Conservation (phyloP, 2,329 filamentous ascomycete species). For the Aspergillus chevalieri region DNA sequence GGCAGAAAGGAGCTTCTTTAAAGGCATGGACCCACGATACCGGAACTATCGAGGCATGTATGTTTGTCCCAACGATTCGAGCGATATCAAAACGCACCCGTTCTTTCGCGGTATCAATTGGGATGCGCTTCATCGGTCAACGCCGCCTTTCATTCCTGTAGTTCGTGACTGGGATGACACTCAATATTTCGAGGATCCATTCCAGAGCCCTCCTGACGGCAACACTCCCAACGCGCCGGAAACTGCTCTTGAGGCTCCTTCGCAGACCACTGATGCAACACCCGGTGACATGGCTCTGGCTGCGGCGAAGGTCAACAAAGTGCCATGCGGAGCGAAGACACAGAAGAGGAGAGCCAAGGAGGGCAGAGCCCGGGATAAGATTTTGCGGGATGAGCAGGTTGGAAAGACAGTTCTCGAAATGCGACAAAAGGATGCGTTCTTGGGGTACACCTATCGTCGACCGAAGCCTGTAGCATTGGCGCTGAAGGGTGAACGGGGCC, state of each 20-base stretch:
- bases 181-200: constrained; percentile 71
- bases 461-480: constrained; percentile 32
- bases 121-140: constrained; percentile 64
- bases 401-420: constrained; percentile 67
- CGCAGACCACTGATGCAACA: background rate
- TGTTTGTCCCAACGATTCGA: constrained; percentile 76
- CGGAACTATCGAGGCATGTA: constrained; percentile 50
- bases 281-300: background rate
- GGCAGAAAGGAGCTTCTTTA: constrained; percentile 26
- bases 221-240: background rate
- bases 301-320: background rate
- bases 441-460: constrained; percentile 78
- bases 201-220: background rate
- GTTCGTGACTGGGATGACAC: constrained; percentile 66
- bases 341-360: constrained; percentile 52
- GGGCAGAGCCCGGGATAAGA: constrained; percentile 75
- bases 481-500: constrained; percentile 29
- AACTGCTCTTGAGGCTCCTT: background rate
- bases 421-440: constrained; percentile 74
- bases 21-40: constrained; percentile 26
- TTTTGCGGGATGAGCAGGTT: constrained; percentile 67
- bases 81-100: constrained; percentile 80
- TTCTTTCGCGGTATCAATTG: constrained; percentile 79
- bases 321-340: constrained; percentile 19
- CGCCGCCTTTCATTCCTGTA: constrained; percentile 73